Base-by-base conservation (phyloP, 345 rosid genomes). In the Microcos paniculata region DNA sequence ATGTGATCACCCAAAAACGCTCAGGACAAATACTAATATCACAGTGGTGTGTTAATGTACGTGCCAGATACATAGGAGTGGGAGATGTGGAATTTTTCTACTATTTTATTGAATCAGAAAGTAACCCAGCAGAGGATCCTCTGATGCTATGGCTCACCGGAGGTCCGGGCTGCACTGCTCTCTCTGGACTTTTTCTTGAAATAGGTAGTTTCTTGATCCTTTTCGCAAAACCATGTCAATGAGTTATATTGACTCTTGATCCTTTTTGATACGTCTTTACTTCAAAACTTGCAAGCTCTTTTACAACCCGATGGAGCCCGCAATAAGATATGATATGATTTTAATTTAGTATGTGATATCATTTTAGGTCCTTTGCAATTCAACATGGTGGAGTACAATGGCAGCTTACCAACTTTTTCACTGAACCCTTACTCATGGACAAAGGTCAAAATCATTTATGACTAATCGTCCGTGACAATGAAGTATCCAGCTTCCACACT, bases 91-190 rank as follows among this genome's bases (percentile, higher is more conserved):
- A 83, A 69, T 3, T 83, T 59, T 81, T 83, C 70, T 81, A 81
- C 69, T 81, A 85, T 68, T 85, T 83, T 64, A 61, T 79, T 35
- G 79, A 85, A 70, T 83, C 83, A 31, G 79, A 81, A 63, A 63
- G 73, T 26, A 85, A 82, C 35, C 79, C 85, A 13, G 18, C 52
- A 42, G 51, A 77, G 72, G 88, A 83, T 40, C 86, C 86, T 62
- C 86, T 81, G 40, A 42, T 81, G 66, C 35, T 81, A 0, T 81
- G 84, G 82, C 58, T 84, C 74, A 76, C 64, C 6, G 83, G 86
- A 71, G 85, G 83, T 43, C 86, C 83, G 77, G 86, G 80, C 16
- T 84, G 87, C 69, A 81, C 89, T 65, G 71, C 82, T 65, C 72
- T 84, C 63, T 62, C 82, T 15, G 71, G 53, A 5, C 5, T 46